A percentile compares a stretch with the other conserved stretches of the same genome.
These are phyloP conservation scores for Phallus indusiatus DNA, from an alignment of 768 basidiomycete genomes.

Conservation along the genomic window DNA sequence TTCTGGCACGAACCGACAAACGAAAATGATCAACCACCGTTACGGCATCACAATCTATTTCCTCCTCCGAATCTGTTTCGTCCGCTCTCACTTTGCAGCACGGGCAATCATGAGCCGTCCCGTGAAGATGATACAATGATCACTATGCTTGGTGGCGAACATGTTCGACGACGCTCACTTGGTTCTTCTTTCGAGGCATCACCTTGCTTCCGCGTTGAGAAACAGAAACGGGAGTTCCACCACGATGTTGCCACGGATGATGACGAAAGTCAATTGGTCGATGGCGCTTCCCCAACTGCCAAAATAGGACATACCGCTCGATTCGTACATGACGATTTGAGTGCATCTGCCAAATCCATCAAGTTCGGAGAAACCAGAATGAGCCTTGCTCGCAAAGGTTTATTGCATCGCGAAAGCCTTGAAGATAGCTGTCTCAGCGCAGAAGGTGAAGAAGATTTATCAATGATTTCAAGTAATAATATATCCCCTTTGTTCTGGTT, in stretches of 20 bases:
- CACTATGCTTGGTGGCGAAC: constrained; percentile 72
- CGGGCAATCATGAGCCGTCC: constrained; percentile 37
- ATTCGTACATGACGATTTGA: constrained; percentile 55
- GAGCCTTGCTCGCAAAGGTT: constrained; percentile 52
- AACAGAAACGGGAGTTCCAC: constrained; percentile 45
- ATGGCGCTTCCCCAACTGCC: constrained; percentile 27
- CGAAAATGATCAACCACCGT: constrained; percentile 28
- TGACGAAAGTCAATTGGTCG: constrained; percentile 14
- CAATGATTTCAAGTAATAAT: constrained; percentile 39
- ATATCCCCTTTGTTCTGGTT: neutral
- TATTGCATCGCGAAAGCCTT: constrained; percentile 55
- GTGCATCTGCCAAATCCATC: constrained; percentile 52
- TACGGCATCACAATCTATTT: constrained; percentile 25
- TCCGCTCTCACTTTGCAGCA: constrained; percentile 56
- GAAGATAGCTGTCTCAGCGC: constrained; percentile 58
- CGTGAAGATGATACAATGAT: constrained; percentile 80
- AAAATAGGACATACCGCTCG: constrained; percentile 35
- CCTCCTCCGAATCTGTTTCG: constrained; percentile 42
- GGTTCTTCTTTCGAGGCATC: constrained; percentile 60
- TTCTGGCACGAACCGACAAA: constrained; percentile 39
- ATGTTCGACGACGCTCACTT: constrained; percentile 58
- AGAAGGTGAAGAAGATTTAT: constrained; percentile 50
- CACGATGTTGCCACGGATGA: constrained; percentile 14
- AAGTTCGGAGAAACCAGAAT: constrained; percentile 62
- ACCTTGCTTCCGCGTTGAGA: constrained; percentile 57